phyloP scores from a whole-genome alignment of 2,329 filamentous ascomycete species.

The Penicillium janthinellum region DNA sequence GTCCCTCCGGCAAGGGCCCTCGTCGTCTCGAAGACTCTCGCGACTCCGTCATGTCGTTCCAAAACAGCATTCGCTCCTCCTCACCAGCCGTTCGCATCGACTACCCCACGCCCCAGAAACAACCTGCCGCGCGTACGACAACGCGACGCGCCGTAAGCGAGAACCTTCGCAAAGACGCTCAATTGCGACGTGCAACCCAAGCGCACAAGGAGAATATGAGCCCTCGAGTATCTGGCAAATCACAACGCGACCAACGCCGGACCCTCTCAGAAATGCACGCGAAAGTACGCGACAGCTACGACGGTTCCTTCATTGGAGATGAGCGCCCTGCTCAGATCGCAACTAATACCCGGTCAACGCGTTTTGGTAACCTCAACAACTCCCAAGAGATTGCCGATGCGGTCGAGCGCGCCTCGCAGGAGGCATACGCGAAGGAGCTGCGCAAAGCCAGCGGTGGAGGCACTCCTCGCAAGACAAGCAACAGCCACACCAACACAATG shows the following conservation, averaged over 20 bases:
- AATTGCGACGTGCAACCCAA: slow-evolving; percentile 43
- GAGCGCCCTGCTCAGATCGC: slow-evolving; percentile 50
- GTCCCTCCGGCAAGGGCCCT: slow-evolving; percentile 39
- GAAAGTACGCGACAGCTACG: slow-evolving; percentile 55
- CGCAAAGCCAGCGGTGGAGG: slow-evolving; percentile 30
- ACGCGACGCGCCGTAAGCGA: slow-evolving; percentile 37
- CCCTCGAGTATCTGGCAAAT: slow-evolving; percentile 38
- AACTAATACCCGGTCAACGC: slow-evolving; percentile 54
- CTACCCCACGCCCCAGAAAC: slow-evolving; percentile 42
- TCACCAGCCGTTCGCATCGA: slow-evolving; percentile 44
- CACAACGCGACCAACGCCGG: slow-evolving; percentile 45
- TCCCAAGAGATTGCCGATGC: slow-evolving; percentile 45
- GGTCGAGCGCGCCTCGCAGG: slow-evolving; percentile 41
- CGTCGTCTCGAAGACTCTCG: slow-evolving; percentile 52
- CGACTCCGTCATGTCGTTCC: slow-evolving; percentile 52
- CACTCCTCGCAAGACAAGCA: slow-evolving; percentile 26
- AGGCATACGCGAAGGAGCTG: slow-evolving; percentile 36
- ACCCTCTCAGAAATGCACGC: slow-evolving; percentile 60
- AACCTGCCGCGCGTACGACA: slow-evolving; percentile 33
- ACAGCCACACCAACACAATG: slow-evolving; percentile 35
- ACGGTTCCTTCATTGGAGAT: slow-evolving; percentile 54
- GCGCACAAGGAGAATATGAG: slow-evolving; percentile 46
- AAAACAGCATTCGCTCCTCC: slow-evolving; percentile 47
- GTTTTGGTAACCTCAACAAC: slow-evolving; percentile 54
- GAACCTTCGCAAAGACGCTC: slow-evolving; percentile 45